Base-by-base conservation (phyloP, 208 protist species). In the Leishmania tarentolae region DNA sequence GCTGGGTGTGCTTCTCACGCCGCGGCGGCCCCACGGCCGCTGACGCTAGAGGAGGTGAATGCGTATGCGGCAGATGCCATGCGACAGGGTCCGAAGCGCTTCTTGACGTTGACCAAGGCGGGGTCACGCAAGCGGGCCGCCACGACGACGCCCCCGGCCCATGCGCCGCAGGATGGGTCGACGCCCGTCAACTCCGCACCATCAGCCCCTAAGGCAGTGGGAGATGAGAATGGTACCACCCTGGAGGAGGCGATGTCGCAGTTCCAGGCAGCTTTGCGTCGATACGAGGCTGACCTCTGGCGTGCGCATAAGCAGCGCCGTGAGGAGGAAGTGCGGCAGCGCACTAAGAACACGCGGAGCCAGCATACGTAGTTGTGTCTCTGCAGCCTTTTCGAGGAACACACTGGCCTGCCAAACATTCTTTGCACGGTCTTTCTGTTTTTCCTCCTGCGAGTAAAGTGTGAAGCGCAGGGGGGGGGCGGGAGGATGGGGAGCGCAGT, bases 281-380 rank as follows among this genome's bases (percentile, higher is more conserved):
- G 83, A 46, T 97, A 94, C 68, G 90, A 89, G 28, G 93, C 94
- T 76, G 83, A 66, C 37, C 84, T 95, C n/a, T 93, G 90, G 88
- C 85, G 85, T 2, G 78, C 74, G 1, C 77, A 86, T 80, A 92
- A 83, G 59, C 78, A 75, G 66, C 46, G 37, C 63, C 52, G 71
- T 44, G 78, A 83, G 71, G 82, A 90, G 65, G 81, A 87, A 72
- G 74, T 82, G 44, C 66, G 81, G 78, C 83, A 80, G 80, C 75
- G 77, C 40, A 77, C 65, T 59, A 76, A 53, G 75, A 63, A 66
- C 9, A 66, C 31, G 37, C 81, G 72, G 17, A 75, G 76, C 8
- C 71, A 83, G 42, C 75, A 35, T 31, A 50, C 40, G 15, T 76
- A 76, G 44, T 8, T 42, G 50, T 42, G n/a, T 76, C 72, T 61